Base-by-base conservation (phyloP, 331 rosid species). In the Spiraea crenata region DNA sequence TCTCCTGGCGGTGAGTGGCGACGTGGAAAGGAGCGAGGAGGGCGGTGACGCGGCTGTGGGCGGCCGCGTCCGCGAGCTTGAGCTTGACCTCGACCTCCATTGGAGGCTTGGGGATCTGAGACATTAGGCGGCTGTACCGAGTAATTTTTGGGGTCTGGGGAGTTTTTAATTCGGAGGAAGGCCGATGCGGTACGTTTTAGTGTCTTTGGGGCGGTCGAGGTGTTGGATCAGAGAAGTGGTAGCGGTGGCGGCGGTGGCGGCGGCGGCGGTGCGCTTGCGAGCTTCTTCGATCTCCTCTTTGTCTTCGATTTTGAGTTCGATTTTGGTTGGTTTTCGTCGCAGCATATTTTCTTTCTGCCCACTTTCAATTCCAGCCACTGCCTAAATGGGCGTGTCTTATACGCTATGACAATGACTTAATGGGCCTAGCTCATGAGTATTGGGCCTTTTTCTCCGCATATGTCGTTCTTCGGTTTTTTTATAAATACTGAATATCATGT, bases 41-140 rank as follows among this genome's bases (percentile, higher is more conserved):
- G 19, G 80, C 9, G 58, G 79, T 78, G 70, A 93, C 78, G 2
- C 61, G 81, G 66, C 78, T 42, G 54, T 90, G 88, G 13, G 89
- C 73, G 4, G 64, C 71, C 16, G 84, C 76, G 79, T 83, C 79
- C 0, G 82, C 79, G 40, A 93, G 97, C 9, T 92, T 83, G 8
- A 93, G 87, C 87, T 93, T 93, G 31, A 90, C 93, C 79, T 92
- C 96, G 55, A 92, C 84, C 51, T 92, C 98, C 96, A 92, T 92
- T 44, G 64, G 48, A 31, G 31, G 62, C 7, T 59, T 47, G 61
- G 67, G n/a, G 20, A 37, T 14, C 39, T 40, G 57, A 56, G 74
- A 56, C 74, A 44, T 57, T 5, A 61, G 37, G 57, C 57, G 57
- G 34, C 11, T 7, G 57, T n/a, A 7, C 8, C 12, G 5, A 52